Base-by-base conservation (phyloP, 1,284 basidiomycete genomes). In the Puccinia hordei region DNA sequence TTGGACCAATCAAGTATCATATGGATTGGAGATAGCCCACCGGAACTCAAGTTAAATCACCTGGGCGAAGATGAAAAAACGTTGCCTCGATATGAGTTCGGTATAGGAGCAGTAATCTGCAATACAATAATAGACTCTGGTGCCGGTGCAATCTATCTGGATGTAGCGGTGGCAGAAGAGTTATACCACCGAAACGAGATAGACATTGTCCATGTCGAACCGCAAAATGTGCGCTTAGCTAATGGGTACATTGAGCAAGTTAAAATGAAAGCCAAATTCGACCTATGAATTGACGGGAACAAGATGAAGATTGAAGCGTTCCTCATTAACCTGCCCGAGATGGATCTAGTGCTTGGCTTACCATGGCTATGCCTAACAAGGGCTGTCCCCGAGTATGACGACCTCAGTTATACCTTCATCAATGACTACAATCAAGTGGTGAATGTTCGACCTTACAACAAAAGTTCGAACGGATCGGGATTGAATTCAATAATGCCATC, bases 121-220 rank as follows among this genome's bases (percentile, higher is more conserved):
- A 46, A 72, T 13, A 44, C n/a, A 0, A 73, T 73, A 1, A 73
- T 73, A 19, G 72, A 73, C 38, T 44, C 33, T 1, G 72, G 72
- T 2, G 72, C 72, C 3, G 72, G 51, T 8, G 33, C 55, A 17
- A 41, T 57, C 6, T 73, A 73, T 35, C 35, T 73, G 2, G 35
- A 72, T 17, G 13, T 53, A 0, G 17, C 12, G 10, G 53, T 53
- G 4, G 53, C 53, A n/a, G 12, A 53, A 51, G n/a, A 72, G 2
- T 12, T 53, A 17, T 55, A 51, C 4, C 10, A 12, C 4, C 35
- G 15, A 72, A 33, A 53, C 0, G 69, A 72, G 27, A 72, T 72
- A 9, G 35, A 53, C 12, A 22, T 55, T 19, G 69, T 72, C 1
- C 41, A 30, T 17, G 35, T 53, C 1, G 4, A 15, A 5, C 69